Evolutionary conservation across 306 rosid species (phyloP).

Genomic region (Malus fusca): DNA sequence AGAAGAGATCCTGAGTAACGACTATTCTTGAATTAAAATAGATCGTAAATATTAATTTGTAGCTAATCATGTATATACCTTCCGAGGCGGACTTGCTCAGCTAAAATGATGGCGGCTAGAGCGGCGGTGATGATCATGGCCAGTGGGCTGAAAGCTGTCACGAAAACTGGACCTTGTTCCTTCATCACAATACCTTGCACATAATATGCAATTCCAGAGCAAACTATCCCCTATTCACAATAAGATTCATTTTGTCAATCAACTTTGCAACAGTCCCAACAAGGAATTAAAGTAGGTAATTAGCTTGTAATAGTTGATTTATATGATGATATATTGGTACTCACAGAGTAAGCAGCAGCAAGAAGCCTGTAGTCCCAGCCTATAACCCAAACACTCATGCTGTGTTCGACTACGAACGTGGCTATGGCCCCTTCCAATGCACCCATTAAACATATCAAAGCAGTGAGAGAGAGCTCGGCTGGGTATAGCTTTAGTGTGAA

Average conservation of each 20-base stretch:
- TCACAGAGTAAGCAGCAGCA: slow-evolving; percentile 92
- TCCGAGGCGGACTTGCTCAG: slow-evolving; percentile 77
- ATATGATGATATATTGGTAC: slow-evolving; percentile 5
- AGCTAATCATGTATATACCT: slow-evolving; percentile 34
- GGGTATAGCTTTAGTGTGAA: slow-evolving; percentile 61
- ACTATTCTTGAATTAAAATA: not conserved
- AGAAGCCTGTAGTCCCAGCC: slow-evolving; percentile 88
- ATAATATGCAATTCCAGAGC: slow-evolving; percentile 92
- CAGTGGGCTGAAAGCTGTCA: slow-evolving; percentile 86
- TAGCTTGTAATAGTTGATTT: not conserved
- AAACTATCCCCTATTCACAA: slow-evolving; percentile 61
- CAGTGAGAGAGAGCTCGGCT: slow-evolving; percentile 82
- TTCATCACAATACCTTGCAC: slow-evolving; percentile 80
- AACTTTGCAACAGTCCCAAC: not conserved
- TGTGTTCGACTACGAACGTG: slow-evolving; percentile 61
- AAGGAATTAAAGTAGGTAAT: not conserved
- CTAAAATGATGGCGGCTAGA: slow-evolving; percentile 65
- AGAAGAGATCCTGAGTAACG: not conserved
- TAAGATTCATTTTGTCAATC: slow-evolving; percentile 14
- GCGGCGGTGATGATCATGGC: slow-evolving; percentile 91
- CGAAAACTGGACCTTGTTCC: slow-evolving; percentile 88
- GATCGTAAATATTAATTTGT: too few species aligned
- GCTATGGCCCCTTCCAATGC: slow-evolving; percentile 73
- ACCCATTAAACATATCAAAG: slow-evolving; percentile 72
- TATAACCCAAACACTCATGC: slow-evolving; percentile 63